Evolutionary conservation across 2,329 filamentous ascomycete genomes (phyloP).

Genomic region (Fusarium sp.): DNA sequence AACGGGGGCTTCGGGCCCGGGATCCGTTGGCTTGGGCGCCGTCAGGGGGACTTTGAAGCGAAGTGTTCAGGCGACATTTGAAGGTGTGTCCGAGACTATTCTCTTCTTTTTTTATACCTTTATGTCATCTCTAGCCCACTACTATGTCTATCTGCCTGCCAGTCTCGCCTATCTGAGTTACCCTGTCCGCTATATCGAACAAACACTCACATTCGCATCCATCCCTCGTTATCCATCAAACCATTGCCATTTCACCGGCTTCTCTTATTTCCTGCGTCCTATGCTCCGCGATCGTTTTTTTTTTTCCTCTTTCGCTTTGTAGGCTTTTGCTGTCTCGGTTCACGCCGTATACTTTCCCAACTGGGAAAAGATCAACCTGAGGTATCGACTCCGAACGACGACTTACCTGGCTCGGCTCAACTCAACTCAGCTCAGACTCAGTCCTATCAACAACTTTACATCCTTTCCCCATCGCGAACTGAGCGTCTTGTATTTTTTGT

Average conservation of each 20-base stretch:
- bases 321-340: slow-evolving; percentile 2
- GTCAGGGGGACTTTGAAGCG: slow-evolving; percentile 62
- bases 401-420: slow-evolving; percentile 26
- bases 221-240: not conserved
- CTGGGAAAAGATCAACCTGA: slow-evolving; percentile 35
- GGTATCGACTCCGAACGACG: slow-evolving; percentile 34
- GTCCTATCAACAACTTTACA: slow-evolving; percentile 15
- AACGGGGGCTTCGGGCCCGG: slow-evolving; percentile 63
- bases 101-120: not conserved
- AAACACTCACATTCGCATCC: not conserved
- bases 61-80: slow-evolving; percentile 71
- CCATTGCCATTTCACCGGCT: not conserved
- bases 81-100: slow-evolving; percentile 60
- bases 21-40: slow-evolving; percentile 59
- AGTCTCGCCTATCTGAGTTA: slow-evolving; percentile 30
- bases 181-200: slow-evolving; percentile 16
- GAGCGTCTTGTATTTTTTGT: slow-evolving; percentile 16
- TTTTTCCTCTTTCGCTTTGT: not conserved
- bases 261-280: not conserved
- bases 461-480: slow-evolving; percentile 2
- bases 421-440: slow-evolving; percentile 5
- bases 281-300: not conserved
- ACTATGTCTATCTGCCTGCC: slow-evolving; percentile 3
- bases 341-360: slow-evolving; percentile 22
- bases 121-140: not conserved